These are phyloP conservation scores for Cladobotryum mycophilum DNA, from an alignment of 2,329 filamentous ascomycete species.

Conservation along the genomic window DNA sequence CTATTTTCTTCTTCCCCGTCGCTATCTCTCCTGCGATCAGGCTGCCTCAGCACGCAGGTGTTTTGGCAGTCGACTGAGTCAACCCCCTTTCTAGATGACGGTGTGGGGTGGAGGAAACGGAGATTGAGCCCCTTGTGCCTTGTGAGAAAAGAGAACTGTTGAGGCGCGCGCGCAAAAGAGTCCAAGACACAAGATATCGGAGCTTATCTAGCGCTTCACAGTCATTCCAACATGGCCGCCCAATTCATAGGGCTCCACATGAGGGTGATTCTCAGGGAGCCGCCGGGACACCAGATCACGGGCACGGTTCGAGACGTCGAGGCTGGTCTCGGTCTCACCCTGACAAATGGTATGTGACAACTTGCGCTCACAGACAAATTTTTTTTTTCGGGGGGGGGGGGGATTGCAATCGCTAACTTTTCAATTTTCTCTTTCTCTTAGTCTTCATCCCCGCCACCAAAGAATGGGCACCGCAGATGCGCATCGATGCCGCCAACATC, in stretches of 20 bases:
- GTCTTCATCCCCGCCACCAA: constrained; percentile 39
- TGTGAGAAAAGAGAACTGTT: not conserved
- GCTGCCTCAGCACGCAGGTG: not conserved
- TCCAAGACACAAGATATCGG: not conserved
- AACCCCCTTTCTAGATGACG: constrained; percentile 4
- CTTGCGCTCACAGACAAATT: not conserved
- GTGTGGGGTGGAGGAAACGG: not conserved
- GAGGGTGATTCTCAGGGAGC: constrained; percentile 62
- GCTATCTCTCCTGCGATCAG: no score
- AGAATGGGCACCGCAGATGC: constrained; percentile 34
- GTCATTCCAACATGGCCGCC: constrained; percentile 38
- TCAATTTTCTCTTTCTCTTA: constrained; percentile 12
- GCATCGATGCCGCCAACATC: constrained; percentile 42
- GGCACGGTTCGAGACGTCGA: constrained; percentile 65
- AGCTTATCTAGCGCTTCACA: not conserved
- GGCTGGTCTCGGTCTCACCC: constrained; percentile 59
- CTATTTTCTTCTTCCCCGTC: no score
- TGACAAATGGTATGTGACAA: constrained; percentile 60
- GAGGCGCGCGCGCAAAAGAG: not conserved
- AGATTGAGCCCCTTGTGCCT: not conserved
- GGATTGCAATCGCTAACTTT: no score
- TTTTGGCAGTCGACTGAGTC: not conserved
- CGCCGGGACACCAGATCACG: constrained; percentile 57
- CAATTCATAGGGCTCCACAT: constrained; percentile 73
- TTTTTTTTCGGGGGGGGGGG: no score